These are phyloP conservation scores for Dactylonectria macrodidyma DNA, from an alignment of 2,329 filamentous ascomycete genomes.

Conservation along the genomic window DNA sequence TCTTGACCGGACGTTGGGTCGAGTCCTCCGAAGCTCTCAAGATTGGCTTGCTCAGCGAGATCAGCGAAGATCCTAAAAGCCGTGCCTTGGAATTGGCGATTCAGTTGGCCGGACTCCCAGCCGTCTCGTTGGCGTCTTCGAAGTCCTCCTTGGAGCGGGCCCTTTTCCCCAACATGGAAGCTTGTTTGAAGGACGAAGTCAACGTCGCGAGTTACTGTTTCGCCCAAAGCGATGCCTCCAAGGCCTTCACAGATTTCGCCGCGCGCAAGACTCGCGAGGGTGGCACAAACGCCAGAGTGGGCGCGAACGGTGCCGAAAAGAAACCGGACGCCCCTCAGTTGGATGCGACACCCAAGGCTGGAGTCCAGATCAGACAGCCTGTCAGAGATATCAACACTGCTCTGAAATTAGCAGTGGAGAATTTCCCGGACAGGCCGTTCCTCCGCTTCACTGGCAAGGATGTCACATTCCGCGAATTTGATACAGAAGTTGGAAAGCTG, in stretches of 20 bases:
- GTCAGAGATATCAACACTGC: conserved; percentile 14
- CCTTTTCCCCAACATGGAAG: conserved; percentile 15
- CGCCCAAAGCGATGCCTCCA: conserved; percentile 18
- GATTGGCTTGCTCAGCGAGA: conserved; percentile 15
- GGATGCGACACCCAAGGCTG: neutral
- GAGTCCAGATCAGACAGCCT: neutral
- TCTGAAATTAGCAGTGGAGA: neutral
- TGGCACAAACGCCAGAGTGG: neutral
- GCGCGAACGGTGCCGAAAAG: neutral
- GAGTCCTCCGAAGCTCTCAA: conserved; percentile 8
- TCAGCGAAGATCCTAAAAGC: conserved; percentile 12
- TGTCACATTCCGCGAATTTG: conserved; percentile 8
- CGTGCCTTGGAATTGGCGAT: conserved; percentile 13
- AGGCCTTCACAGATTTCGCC: conserved; percentile 17
- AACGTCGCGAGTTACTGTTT: conserved; percentile 23
- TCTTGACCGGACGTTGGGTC: conserved; percentile 15
- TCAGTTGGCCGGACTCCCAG: neutral
- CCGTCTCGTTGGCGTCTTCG: conserved; percentile 13
- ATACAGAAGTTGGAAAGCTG: neutral
- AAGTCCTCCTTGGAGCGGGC: conserved; percentile 15
- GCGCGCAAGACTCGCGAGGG: neutral
- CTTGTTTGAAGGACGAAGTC: conserved; percentile 19
- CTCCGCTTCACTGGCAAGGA: conserved; percentile 14
- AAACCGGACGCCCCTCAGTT: neutral
- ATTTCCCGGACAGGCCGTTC: conserved; percentile 10